Percentiles rank a stretch among this genome's conserved stretches.
Evolutionary conservation across 306 rosid species (phyloP).

Genomic region (Ochetophila trinervis): DNA sequence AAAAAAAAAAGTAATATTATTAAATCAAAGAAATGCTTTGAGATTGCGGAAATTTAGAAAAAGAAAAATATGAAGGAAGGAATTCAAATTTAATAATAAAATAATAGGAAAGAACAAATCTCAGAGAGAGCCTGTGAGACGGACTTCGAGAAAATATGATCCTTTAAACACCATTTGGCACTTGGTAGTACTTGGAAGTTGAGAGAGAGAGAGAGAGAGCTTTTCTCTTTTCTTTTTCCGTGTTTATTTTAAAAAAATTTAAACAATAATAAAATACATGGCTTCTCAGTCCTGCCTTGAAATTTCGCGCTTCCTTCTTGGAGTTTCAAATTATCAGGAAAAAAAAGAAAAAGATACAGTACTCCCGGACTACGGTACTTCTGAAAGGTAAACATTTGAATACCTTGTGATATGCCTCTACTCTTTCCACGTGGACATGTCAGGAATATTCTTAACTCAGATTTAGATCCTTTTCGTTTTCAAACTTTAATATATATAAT

Average conservation of each 20-base stretch:
- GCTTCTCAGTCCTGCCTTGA: constrained; percentile 1
- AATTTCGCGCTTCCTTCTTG: constrained; percentile 24
- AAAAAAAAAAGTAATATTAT: no score
- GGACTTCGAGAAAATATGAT: constrained; percentile 5
- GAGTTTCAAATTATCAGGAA: constrained; percentile 21
- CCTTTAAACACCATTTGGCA: not conserved
- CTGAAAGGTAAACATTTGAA: no score
- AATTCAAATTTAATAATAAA: constrained; percentile 5
- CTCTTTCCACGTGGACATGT: not conserved
- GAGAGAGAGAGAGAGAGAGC: not conserved
- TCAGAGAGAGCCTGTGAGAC: not conserved
- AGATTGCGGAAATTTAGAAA: not conserved
- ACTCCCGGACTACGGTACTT: no score
- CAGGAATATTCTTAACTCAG: not conserved
- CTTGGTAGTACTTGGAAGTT: no score
- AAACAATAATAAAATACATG: not conserved
- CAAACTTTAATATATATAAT: no score
- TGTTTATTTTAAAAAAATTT: no score
- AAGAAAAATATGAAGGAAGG: not conserved
- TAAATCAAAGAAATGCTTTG: not conserved
- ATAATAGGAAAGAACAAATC: constrained; percentile 7
- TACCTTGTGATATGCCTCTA: no score
- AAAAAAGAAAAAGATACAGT: no score
- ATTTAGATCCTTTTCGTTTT: not conserved
- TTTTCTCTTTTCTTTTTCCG: not conserved